Evolutionary conservation across 2,329 filamentous ascomycete species (phyloP), one percentile per base, ranked within the genome.

Genomic region (Sporothrix variecibatus): DNA sequence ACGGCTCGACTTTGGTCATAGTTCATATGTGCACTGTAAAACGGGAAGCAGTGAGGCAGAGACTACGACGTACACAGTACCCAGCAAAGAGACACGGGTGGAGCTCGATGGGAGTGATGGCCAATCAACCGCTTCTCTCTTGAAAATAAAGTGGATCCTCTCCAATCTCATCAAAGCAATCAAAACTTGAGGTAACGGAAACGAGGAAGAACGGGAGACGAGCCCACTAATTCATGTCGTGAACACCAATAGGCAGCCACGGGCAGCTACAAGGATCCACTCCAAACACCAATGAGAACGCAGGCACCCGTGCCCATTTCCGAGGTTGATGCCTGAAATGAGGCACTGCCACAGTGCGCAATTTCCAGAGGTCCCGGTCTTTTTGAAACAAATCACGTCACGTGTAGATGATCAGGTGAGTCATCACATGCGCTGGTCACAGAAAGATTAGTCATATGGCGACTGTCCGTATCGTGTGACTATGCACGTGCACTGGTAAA

Each of bases 301-400:
- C 70, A 28, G 26, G 38, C 23, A 72, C 12, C 26, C 40, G 56
- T 49, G 56, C 40, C 26, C 70, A 17, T 46, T 60, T 31, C 69
- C 69, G 53, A 62, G 31, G 68, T 60, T 49, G 69, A 31, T 62
- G 69, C 69, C 56, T 71, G 38, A 28, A 60, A 62, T 49, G 38
- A 58, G 23, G 67, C 72, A 73, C 64, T 68, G 72, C 64, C 64
- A 71, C 70, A 62, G n/a, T 51, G 9, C 46, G 49, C 72, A 71
- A 71, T 74, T 58, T 74, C 72, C 67, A 68, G 40, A 23, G 43
- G 15, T 40, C 28, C 58, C 71, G 31, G 46, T 28, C n/a, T 31
- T 56, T 20, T 71, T 28, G 28, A 9, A 5, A 49, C 64, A 46
- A 23, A 17, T 26, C 11, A 11, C 20, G 20, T 69, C 67, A 69